Evolutionary conservation across 2,329 filamentous ascomycete genomes (phyloP), one percentile per base, ranked within the genome.

Genomic region (Cercospora berteroae): DNA sequence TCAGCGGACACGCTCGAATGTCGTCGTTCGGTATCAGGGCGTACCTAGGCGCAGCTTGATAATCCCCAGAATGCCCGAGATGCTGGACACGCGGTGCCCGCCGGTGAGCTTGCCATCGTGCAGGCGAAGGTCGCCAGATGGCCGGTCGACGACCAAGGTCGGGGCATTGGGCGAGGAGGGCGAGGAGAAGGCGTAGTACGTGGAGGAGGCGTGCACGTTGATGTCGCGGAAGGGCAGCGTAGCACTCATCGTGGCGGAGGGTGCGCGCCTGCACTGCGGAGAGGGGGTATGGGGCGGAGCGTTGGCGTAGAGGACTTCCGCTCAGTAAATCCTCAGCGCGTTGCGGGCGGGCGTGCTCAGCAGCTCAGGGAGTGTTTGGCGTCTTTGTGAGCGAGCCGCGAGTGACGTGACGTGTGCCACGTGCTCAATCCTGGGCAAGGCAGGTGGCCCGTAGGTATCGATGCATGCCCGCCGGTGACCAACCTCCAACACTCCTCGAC

Each of bases 151-250:
- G 13, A 97, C 88, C 61, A 99, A 85, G 9, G 93, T 92, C 13
- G 92, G 93, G 29, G 94, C 90, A 80, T 94, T 89, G 69, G 94
- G 93, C 3, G 93, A 94, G 0, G 95, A 98, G 29, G 95, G 95
- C 29, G 95, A 99, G 44, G 92, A 94, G 81, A 99, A 99, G 75
- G 93, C 92, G 84, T 99, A 99, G 78, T 95, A 90, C 75, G 94
- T 92, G 75, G 92, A 86, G 62, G 94, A 93, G 72, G 93, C 91
- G 81, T 96, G 93, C 79, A 99, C 89, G 80, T 98, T 99, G 84
- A 98, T 96, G 84, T 99, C 95, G 78, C 94, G 88, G 81, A 94
- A 99, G 23, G 94, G 95, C 65, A 90, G 83, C 64, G 81, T 79
- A 65, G 80, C 79, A 71, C 81, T 82, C 85, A 86, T 88, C 10